Base-by-base conservation (phyloP, 495 filamentous ascomycete genomes). In the Filosporella fistucella region DNA sequence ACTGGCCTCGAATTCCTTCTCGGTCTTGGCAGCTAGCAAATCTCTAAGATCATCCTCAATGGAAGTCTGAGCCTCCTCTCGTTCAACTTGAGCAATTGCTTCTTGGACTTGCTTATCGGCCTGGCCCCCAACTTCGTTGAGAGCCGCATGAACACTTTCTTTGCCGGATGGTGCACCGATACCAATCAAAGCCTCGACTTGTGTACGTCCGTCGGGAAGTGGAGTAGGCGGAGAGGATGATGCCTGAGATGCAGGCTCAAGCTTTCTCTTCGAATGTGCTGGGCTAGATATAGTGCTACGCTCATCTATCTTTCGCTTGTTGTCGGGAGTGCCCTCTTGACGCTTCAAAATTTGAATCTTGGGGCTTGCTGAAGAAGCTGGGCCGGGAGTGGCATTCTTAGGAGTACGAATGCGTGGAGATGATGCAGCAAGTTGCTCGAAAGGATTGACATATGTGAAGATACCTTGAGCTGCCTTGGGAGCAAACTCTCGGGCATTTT, bases 361-460 rank as follows among this genome's bases (percentile, higher is more conserved):
- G 8, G 54, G 54, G 9, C 3, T 39, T 25, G 41, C 12, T 16
- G 41, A 20, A 36, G 44, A 9, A 39, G 55, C 33, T 11, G 48
- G 48, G 20, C 26, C 44, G 38, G 54, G 29, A 3, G 36, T 47
- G 17, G 37, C 45, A 49, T 33, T 41, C 39, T 64, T 65, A 21
- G 76, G 70, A 3, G 72, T 69, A 24, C 65, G 71, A 49, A 78
- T 81, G 14, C 76, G 76, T 42, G 84, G 83, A 23, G 80, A 86
- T 6, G 81, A 82, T 7, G 73, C 73, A 49, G 84, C 75, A 23
- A 89, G 61, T 58, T 88, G 81, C 24, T 89, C 86, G 49, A 91
- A 90, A 3, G 87, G 87, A 55, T 89, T 89, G 51, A 84, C 77
- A 60, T 88, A 88, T 23, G 77, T 87, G 66, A 91, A 91, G 21